A percentile compares a stretch with the other conserved stretches of the same genome.
Conservation (phyloP, 1,284 basidiomycete genomes). For the Boletus smithii region DNA sequence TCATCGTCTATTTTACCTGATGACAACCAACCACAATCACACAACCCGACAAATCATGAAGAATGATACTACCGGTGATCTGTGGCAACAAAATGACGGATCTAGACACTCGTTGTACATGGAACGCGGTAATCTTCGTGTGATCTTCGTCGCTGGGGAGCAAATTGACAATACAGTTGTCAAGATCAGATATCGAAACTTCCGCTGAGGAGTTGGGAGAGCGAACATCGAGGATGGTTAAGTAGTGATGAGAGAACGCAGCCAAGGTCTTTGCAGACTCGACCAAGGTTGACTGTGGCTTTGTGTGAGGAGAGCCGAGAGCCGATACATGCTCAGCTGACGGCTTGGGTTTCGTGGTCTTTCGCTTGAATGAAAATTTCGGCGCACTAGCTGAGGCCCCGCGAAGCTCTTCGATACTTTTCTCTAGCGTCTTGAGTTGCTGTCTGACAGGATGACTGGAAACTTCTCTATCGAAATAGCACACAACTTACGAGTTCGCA, state of each 20-base stretch:
- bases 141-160: constrained; percentile 27
- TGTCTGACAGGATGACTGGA: constrained; percentile 29
- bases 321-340: constrained; percentile 13
- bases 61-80: constrained; percentile 65
- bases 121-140: constrained; percentile 45
- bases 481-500: constrained; percentile 57
- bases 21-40: constrained; percentile 69
- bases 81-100: constrained; percentile 61
- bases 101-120: constrained; percentile 51
- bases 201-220: constrained; percentile 34
- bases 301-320: constrained; percentile 7
- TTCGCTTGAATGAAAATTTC: constrained; percentile 73
- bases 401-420: constrained; percentile 49
- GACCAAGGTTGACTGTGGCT: constrained; percentile 24
- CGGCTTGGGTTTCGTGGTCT: constrained; percentile 30
- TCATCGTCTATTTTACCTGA: constrained; percentile 50
- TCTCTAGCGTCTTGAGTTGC: constrained; percentile 61
- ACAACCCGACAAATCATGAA: constrained; percentile 59
- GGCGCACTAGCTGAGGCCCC: constrained; percentile 45
- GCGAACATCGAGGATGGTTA: constrained; percentile 39
- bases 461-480: neutral
- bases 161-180: constrained; percentile 67
- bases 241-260: constrained; percentile 38
- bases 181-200: constrained; percentile 56
- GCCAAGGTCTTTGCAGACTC: constrained; percentile 38